Percentiles rank a stretch among this genome's conserved stretches.
Conservation (phyloP, 805 yeast species). For the Saturnispora silvae region DNA sequence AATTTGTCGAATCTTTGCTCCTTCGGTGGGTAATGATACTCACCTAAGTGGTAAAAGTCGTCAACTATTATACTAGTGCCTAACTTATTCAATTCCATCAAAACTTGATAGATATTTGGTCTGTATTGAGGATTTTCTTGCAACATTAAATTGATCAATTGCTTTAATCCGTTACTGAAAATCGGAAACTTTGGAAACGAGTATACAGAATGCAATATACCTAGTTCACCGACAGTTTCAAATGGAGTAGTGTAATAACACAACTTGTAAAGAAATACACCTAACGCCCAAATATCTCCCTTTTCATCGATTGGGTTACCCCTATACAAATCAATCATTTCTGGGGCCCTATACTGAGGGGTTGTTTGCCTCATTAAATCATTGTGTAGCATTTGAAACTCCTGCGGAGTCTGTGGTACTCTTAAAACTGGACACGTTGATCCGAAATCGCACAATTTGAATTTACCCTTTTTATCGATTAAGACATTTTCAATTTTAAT, state of each 20-base stretch:
- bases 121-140: conserved; percentile 74
- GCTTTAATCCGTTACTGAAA: conserved; percentile 62
- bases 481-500: conserved; percentile 90
- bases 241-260: conserved; percentile 93
- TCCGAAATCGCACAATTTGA: conserved; percentile 90
- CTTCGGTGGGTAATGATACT: conserved; percentile 20
- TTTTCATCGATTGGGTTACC: conserved; percentile 83
- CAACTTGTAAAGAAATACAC: conserved; percentile 80
- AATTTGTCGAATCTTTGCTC: conserved; percentile 21
- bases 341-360: conserved; percentile 92
- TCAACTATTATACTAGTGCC: conserved; percentile 24
- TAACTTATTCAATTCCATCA: conserved; percentile 51
- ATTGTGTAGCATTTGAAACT: conserved; percentile 65
- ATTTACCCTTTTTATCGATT: conserved; percentile 56
- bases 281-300: conserved; percentile 94
- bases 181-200: conserved; percentile 62
- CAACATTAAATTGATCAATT: conserved; percentile 66
- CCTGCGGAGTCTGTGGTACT: conserved; percentile 67
- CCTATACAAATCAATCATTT: conserved; percentile 83
- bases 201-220: conserved; percentile 75
- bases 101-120: conserved; percentile 80
- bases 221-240: conserved; percentile 78
- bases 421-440: conserved; percentile 63
- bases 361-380: conserved; percentile 88
- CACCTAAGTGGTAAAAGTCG: conserved; percentile 32